A percentile compares a stretch with the other conserved stretches of the same genome.
Conservation (phyloP, 1,284 basidiomycete genomes). For the Ustilago nuda region DNA sequence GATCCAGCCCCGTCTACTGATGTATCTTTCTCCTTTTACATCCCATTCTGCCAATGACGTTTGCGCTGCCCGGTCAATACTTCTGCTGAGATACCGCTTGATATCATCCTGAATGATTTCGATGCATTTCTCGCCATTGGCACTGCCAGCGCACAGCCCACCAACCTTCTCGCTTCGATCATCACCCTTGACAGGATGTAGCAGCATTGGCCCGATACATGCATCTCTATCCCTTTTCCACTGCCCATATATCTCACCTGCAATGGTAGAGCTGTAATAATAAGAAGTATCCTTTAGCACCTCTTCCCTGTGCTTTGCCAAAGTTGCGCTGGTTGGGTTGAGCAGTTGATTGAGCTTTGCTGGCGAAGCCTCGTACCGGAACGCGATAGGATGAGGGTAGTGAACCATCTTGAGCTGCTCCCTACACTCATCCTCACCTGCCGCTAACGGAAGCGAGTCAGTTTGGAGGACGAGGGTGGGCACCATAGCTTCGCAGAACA, state of each 20-base stretch:
- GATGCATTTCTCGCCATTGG: background rate
- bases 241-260: slow-evolving; percentile 6
- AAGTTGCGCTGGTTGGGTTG: slow-evolving; percentile 11
- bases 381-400: slow-evolving; percentile 28
- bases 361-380: slow-evolving; percentile 21
- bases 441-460: background rate
- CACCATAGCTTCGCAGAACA: slow-evolving; percentile 33
- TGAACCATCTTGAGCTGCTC: slow-evolving; percentile 24
- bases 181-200: slow-evolving; percentile 24
- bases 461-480: slow-evolving; percentile 17
- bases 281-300: slow-evolving; percentile 22
- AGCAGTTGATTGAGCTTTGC: slow-evolving; percentile 14
- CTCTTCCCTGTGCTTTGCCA: slow-evolving; percentile 23
- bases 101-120: background rate
- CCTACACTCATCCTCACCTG: slow-evolving; percentile 1
- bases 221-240: slow-evolving; percentile 14
- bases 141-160: slow-evolving; percentile 2
- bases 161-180: background rate
- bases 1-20: slow-evolving; percentile 17
- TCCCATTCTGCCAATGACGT: slow-evolving; percentile 17
- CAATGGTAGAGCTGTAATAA: slow-evolving; percentile 23
- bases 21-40: slow-evolving; percentile 6
- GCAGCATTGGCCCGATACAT: slow-evolving; percentile 16
- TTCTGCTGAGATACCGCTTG: slow-evolving; percentile 1
- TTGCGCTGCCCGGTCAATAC: background rate